phyloP scores from a whole-genome alignment of 2,329 filamentous ascomycete genomes.

The Stagonosporopsis vannaccii region DNA sequence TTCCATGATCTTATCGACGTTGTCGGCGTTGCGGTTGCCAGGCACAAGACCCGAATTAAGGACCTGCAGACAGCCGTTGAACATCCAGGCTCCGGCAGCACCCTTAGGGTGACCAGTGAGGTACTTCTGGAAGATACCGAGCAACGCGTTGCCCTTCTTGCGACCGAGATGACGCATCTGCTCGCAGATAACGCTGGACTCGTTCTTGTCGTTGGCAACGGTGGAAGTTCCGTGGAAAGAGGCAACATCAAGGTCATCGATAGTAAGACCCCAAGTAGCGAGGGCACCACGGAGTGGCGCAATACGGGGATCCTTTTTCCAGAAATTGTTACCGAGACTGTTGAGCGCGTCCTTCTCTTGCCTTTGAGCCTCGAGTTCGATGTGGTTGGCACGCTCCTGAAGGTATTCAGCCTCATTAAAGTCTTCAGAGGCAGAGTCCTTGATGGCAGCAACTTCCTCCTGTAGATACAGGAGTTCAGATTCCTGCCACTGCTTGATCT shows the following conservation, averaged over 20 bases:
- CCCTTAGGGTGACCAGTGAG: constrained; percentile 99
- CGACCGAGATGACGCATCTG: constrained; percentile 94
- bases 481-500: constrained; percentile 97
- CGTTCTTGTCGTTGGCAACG: constrained; percentile 99
- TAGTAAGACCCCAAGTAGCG: constrained; percentile 96
- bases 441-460: constrained; percentile 91
- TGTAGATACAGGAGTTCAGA: constrained; percentile 91
- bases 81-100: constrained; percentile 99
- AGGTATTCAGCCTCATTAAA: constrained; percentile 88
- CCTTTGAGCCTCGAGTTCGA: constrained; percentile 84
- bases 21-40: constrained; percentile 97
- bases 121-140: constrained; percentile 99
- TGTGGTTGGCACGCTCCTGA: constrained; percentile 82
- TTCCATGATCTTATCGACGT: constrained; percentile 95
- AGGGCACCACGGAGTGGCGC: constrained; percentile 94
- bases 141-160: constrained; percentile 92
- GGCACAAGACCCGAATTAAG: constrained; percentile 93
- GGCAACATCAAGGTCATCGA: constrained; percentile 92
- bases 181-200: constrained; percentile 95
- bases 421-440: constrained; percentile 67
- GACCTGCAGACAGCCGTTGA: constrained; percentile 97
- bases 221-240: constrained; percentile 99
- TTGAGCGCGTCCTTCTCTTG: constrained; percentile 93
- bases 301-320: constrained; percentile 93
- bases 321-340: constrained; percentile 98